Evolutionary conservation across 1,139 yeast species (phyloP), one percentile per base, ranked within the genome.

Genomic region (Chernovozyma sophiae-reginae): DNA sequence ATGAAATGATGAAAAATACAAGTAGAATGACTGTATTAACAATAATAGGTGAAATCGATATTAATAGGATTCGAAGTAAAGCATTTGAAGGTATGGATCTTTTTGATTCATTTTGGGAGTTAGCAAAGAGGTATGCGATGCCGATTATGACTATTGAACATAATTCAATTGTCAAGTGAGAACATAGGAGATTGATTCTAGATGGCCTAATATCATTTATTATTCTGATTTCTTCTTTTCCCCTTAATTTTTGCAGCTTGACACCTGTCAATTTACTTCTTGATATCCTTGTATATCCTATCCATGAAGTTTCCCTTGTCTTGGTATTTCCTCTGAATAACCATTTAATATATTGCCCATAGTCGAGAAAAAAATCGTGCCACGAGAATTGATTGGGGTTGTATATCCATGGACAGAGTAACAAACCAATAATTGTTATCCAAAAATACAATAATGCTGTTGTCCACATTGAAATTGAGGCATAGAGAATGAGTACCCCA

Each of bases 331-430:
- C 79, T n/a, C 58, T 48, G 18, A 60, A 58, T 35, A 74, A 49
- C 80, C 80, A 74, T 26, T 47, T 54, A 32, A 70, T 39, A 42
- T 60, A 70, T 24, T 56, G 58, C 35, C 56, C 53, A 45, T 74
- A 74, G 47, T 74, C 80, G 25, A 72, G 42, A 43, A 74, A 72
- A 46, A 71, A 74, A 31, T 72, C 78, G n/a, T 56, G 56, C 59
- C 68, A 64, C 4, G 67, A 59, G 41, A 71, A 73, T 43, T 74
- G 79, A 43, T 72, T 68, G 0, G 80, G 80, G 44, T 74, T 74
- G 54, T 61, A 74, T 26, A 74, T 47, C 45, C 70, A 73, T 0
- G 80, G 80, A 25, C 78, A 67, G 15, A 72, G 49, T 25, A 71
- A 49, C 27, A 74, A 56, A 0, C 75, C 75, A 28, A 60, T 33